A percentile compares a stretch with the other conserved stretches of the same genome.
Evolutionary conservation across 1,139 yeast species (phyloP).

Genomic region (Trichomonascaceae sp.): DNA sequence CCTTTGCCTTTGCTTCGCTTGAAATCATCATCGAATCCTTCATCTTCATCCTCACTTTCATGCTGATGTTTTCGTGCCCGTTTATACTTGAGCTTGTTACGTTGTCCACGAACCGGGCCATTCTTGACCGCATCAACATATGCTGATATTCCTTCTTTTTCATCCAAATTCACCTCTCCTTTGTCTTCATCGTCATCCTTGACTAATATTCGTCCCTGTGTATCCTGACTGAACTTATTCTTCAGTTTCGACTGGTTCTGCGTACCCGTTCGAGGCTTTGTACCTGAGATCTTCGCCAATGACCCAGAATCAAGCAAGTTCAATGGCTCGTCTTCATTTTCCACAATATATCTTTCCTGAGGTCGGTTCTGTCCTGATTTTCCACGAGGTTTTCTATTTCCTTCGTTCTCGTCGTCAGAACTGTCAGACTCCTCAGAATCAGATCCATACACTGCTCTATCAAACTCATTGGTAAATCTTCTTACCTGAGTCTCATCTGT

Average conservation of each 20-base stretch:
- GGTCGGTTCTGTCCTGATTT: constrained; percentile 4
- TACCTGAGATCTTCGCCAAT: constrained; percentile 78
- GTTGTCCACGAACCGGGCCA: constrained; percentile 91
- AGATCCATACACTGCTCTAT: constrained; percentile 58
- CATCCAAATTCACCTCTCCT: constrained; percentile 42
- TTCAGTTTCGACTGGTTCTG: constrained; percentile 37
- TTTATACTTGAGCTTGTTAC: constrained; percentile 81
- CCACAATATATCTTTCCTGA: constrained; percentile 57
- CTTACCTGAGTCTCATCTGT: constrained; percentile 9
- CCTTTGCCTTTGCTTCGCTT: constrained; percentile 1
- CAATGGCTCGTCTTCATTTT: constrained; percentile 74
- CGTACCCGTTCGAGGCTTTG: constrained; percentile 51
- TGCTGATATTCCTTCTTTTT: constrained; percentile 60
- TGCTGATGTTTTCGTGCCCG: constrained; percentile 51
- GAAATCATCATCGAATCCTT: constrained; percentile 10
- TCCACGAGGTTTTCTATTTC: constrained; percentile 32
- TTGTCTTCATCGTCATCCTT: constrained; percentile 25
- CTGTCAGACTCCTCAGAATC: constrained; percentile 35
- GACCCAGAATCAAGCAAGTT: constrained; percentile 84
- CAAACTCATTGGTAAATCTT: constrained; percentile 75
- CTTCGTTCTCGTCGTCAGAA: constrained; percentile 25
- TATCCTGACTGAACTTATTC: constrained; percentile 46
- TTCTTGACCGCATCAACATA: constrained; percentile 88
- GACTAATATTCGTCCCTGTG: constrained; percentile 35
- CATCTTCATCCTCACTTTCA: constrained; percentile 41